Conservation (phyloP, 2,329 filamentous ascomycete species). For the Pestalotiopsis sp. region DNA sequence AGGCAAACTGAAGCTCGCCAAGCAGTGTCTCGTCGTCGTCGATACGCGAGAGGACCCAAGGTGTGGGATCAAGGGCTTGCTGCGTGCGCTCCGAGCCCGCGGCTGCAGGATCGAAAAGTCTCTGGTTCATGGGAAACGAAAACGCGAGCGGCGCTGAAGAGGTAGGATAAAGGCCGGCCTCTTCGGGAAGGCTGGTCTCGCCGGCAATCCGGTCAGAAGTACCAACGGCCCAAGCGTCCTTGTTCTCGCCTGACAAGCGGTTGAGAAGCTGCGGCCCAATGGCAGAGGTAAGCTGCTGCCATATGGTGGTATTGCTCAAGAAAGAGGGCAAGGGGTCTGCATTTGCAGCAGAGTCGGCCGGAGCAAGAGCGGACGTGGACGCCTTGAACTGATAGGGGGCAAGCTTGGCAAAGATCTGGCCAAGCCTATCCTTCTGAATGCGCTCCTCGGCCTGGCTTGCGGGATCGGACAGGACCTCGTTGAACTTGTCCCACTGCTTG, state of each 20-base stretch:
- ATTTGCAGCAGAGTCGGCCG: slow-evolving; percentile 11
- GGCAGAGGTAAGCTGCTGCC: slow-evolving; percentile 53
- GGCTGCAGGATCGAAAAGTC: slow-evolving; percentile 27
- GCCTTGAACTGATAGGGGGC: slow-evolving; percentile 43
- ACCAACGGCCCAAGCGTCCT: slow-evolving; percentile 52
- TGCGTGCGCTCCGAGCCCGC: slow-evolving; percentile 29
- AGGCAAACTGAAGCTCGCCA: slow-evolving; percentile 64
- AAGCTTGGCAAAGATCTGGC: slow-evolving; percentile 42
- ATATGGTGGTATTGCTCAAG: slow-evolving; percentile 41
- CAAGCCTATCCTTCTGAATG: slow-evolving; percentile 44
- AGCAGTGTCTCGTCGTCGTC: slow-evolving; percentile 43
- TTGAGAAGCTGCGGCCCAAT: slow-evolving; percentile 48
- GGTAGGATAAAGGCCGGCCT: slow-evolving; percentile 40
- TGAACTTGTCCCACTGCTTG: slow-evolving; percentile 50
- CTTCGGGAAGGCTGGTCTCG: slow-evolving; percentile 40
- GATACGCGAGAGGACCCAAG: slow-evolving; percentile 47
- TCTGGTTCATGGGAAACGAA: slow-evolving; percentile 31
- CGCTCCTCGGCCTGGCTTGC: slow-evolving; percentile 45
- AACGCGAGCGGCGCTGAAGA: slow-evolving; percentile 24
- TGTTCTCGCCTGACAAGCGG: slow-evolving; percentile 46
- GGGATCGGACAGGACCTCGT: slow-evolving; percentile 56
- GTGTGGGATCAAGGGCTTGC: slow-evolving; percentile 42
- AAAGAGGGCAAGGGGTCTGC: slow-evolving; percentile 26
- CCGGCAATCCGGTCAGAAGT: slow-evolving; percentile 55
- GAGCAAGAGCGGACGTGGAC: slow-evolving; percentile 12